phyloP scores from a whole-genome alignment of 176 grass and related monocot genomes.

The Avena atlantica region DNA sequence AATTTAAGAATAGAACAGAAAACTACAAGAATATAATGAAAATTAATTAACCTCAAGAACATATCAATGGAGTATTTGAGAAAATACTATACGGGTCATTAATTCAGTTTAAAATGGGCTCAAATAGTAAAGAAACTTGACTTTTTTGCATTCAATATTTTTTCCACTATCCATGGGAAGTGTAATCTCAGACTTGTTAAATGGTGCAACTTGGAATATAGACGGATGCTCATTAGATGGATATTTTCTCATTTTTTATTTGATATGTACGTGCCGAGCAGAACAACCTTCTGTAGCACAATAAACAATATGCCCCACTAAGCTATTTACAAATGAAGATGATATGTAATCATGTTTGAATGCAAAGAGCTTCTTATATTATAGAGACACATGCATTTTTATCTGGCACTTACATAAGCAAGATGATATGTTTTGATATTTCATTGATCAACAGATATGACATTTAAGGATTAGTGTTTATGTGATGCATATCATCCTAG shows the following conservation, averaged over 20 bases:
- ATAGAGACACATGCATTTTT: background rate
- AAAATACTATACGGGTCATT: background rate
- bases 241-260: background rate
- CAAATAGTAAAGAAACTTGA: conserved; percentile 57
- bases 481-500: background rate
- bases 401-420: background rate
- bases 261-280: background rate
- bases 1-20: background rate
- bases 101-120: conserved; percentile 17
- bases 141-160: conserved; percentile 77
- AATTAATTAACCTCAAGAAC: conserved; percentile 6
- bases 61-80: conserved; percentile 26
- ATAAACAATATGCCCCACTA: background rate
- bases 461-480: background rate
- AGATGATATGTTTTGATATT: background rate
- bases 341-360: background rate
- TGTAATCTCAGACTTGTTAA: conserved; percentile 92
- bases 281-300: background rate
- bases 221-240: conserved; percentile 24
- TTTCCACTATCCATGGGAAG: conserved; percentile 84
- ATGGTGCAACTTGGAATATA: conserved; percentile 75
- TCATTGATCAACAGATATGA: background rate
- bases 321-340: conserved; percentile 14
- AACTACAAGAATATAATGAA: background rate
- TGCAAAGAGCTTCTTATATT: background rate